Percentiles rank a stretch among this genome's conserved stretches.
phyloP scores from a whole-genome alignment of 2,329 filamentous ascomycete genomes.

The Pseudogymnoascus sp. region DNA sequence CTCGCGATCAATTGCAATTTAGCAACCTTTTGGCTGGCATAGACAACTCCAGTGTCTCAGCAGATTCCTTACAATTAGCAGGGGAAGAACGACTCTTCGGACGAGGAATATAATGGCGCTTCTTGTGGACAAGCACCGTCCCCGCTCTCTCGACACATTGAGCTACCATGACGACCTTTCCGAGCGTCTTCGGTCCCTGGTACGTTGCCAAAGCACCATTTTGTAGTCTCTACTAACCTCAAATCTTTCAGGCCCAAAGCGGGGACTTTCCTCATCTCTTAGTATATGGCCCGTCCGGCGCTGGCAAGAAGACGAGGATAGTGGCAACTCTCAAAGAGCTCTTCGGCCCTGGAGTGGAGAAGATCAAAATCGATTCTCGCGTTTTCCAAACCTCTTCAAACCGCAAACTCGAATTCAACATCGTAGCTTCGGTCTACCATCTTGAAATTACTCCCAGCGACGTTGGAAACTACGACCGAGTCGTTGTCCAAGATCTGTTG shows the following conservation, averaged over 20 bases:
- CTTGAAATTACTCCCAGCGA: constrained; percentile 97
- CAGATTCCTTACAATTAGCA: background rate
- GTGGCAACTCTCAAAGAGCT: constrained; percentile 92
- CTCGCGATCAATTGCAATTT: background rate
- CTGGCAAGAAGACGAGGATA: constrained; percentile 95
- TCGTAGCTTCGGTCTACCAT: constrained; percentile 94
- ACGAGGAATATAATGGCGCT: constrained; percentile 46
- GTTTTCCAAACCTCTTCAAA: constrained; percentile 94
- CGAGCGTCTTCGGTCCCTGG: constrained; percentile 74
- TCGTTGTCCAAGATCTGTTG: constrained; percentile 88
- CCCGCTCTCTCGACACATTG: constrained; percentile 66
- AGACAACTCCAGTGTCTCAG: background rate
- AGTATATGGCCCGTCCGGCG: constrained; percentile 91
- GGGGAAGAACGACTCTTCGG: background rate
- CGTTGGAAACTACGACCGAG: constrained; percentile 91
- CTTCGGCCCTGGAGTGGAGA: constrained; percentile 94
- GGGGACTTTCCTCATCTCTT: constrained; percentile 97
- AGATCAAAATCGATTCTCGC: constrained; percentile 98
- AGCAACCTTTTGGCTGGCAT: background rate
- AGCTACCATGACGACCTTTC: constrained; percentile 88
- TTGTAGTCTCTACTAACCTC: constrained; percentile 14
- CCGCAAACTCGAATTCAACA: constrained; percentile 98
- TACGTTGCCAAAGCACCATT: constrained; percentile 36
- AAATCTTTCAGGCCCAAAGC: constrained; percentile 66
- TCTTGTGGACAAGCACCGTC: constrained; percentile 65